Evolutionary conservation across 2,329 filamentous ascomycete species (phyloP).

Genomic region (Aquanectria penicillioides): DNA sequence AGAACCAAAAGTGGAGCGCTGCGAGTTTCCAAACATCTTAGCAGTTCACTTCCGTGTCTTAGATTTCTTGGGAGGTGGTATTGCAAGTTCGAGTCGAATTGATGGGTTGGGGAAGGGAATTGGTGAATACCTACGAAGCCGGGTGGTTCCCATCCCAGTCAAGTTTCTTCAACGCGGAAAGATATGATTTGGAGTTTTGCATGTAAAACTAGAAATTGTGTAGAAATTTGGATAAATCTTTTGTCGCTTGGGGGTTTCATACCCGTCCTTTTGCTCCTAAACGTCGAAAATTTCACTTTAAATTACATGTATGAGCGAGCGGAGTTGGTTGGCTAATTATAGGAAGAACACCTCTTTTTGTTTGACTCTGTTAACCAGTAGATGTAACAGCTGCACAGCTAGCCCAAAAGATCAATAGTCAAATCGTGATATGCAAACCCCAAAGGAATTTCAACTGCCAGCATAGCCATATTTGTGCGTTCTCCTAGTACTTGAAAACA

Average conservation of each 20-base stretch:
- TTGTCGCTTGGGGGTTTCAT: too few species aligned
- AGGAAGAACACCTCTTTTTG: background rate
- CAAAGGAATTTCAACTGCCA: too few species aligned
- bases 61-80: constrained; percentile 2
- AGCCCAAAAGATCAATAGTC: too few species aligned
- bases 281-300: too few species aligned
- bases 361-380: background rate
- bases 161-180: background rate
- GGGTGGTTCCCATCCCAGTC: background rate
- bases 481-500: constrained; percentile 34
- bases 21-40: constrained; percentile 53
- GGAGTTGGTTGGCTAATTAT: background rate
- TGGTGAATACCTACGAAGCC: background rate
- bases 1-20: constrained; percentile 50
- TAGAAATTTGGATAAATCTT: too few species aligned
- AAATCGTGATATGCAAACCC: too few species aligned
- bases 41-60: constrained; percentile 38
- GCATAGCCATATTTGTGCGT: too few species aligned
- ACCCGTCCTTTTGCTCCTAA: too few species aligned
- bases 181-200: background rate
- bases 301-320: too few species aligned
- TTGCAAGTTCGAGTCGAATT: background rate
- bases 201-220: background rate
- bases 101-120: constrained; percentile 6
- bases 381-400: too few species aligned